Conservation (phyloP, 345 rosid species). For the Ceriops zippeliana region DNA sequence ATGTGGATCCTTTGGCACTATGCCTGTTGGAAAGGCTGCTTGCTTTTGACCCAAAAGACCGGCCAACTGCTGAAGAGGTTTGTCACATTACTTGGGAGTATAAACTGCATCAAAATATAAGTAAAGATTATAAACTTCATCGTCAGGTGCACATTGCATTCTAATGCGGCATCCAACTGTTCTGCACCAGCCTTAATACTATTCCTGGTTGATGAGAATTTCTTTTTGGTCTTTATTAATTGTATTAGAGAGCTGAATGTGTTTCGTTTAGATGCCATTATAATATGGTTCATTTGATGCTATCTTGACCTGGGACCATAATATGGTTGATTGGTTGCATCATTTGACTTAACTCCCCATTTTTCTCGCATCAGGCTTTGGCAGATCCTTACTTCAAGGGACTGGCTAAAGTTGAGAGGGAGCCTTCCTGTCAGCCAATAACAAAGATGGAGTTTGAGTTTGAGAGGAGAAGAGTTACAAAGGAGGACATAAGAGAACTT, state of each 20-base stretch:
- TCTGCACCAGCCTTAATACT: too few relatives aligned
- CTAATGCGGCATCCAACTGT: too few relatives aligned
- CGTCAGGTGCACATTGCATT: too few relatives aligned
- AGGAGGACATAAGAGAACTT: constrained; percentile 84
- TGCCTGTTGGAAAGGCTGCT: constrained; percentile 69
- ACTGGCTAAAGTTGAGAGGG: constrained; percentile 82
- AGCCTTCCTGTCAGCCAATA: constrained; percentile 90
- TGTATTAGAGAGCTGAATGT: not conserved
- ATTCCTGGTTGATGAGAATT: too few relatives aligned
- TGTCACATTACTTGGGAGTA: not conserved
- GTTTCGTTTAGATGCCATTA: not conserved
- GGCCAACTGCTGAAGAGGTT: constrained; percentile 93
- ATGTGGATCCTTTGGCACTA: constrained; percentile 77
- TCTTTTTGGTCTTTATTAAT: not conserved
- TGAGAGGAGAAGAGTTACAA: constrained; percentile 86
- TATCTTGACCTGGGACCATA: not conserved
- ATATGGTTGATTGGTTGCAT: not conserved
- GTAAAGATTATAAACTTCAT: too few relatives aligned
- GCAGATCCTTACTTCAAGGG: constrained; percentile 93
- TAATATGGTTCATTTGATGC: too few relatives aligned
- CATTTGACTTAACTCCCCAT: constrained; percentile 8
- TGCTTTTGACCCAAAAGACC: constrained; percentile 89
- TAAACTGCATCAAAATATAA: not conserved
- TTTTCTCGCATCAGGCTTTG: constrained; percentile 49
- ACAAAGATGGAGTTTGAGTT: constrained; percentile 97